phyloP scores from a whole-genome alignment of 192 early-diverging fungal species.

The Coemansia aciculifera region DNA sequence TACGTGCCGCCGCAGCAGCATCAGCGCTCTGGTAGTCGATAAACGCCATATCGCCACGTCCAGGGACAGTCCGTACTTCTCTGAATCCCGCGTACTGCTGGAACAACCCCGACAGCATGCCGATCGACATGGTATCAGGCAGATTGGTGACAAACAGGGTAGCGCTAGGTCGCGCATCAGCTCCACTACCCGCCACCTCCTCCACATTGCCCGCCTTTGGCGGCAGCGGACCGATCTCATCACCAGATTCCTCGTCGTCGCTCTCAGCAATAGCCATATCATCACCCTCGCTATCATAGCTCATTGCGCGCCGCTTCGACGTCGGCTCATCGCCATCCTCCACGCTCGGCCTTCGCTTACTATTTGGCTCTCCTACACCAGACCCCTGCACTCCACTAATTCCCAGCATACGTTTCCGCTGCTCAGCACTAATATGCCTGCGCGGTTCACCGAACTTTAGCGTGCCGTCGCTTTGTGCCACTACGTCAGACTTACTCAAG shows the following conservation, averaged over 20 bases:
- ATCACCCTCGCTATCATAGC: slow-evolving; percentile 3
- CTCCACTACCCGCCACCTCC: background rate
- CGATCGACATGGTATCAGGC: slow-evolving; percentile 29
- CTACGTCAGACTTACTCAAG: slow-evolving; percentile 43
- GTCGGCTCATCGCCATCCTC: background rate
- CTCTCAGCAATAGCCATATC: slow-evolving; percentile 15
- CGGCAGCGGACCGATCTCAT: slow-evolving; percentile 38
- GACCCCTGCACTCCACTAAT: background rate
- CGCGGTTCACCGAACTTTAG: slow-evolving; percentile 33
- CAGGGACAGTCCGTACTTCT: slow-evolving; percentile 38
- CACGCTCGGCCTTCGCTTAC: slow-evolving; percentile 25
- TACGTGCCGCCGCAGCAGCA: slow-evolving; percentile 37
- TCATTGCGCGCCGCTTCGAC: slow-evolving; percentile 11
- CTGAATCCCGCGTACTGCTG: slow-evolving; percentile 50
- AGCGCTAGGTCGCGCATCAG: slow-evolving; percentile 11
- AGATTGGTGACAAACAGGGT: slow-evolving; percentile 53
- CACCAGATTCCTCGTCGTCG: slow-evolving; percentile 19
- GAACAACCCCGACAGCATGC: slow-evolving; percentile 45
- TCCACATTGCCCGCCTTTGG: background rate
- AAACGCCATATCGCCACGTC: slow-evolving; percentile 44
- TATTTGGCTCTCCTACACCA: background rate
- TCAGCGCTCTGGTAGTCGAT: slow-evolving; percentile 43
- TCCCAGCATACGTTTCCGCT: slow-evolving; percentile 40
- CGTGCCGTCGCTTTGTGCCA: slow-evolving; percentile 38
- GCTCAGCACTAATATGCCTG: slow-evolving; percentile 36